Evolutionary conservation across 352 stramenopile genomes (phyloP), one percentile per base, ranked within the genome.

Genomic region (Phytophthora colocasiae): DNA sequence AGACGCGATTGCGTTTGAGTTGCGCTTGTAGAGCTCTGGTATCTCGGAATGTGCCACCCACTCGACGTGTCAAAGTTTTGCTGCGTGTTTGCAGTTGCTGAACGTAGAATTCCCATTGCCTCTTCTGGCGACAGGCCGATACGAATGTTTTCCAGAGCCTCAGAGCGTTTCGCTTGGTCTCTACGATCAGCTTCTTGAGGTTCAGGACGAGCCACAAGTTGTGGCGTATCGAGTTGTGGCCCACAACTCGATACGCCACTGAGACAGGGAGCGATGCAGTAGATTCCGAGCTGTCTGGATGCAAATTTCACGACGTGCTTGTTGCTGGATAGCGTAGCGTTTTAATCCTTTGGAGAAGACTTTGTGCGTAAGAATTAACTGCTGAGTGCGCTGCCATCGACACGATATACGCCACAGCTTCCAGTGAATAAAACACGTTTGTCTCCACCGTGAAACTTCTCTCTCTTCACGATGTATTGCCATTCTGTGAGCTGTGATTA

Each of bases 21-120:
- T 75, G 67, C 27, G 63, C 45, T 54, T 75, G 67, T 6, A 75
- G n/a, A 38, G 51, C 56, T 53, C 57, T 72, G 6, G 57, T 62
- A 22, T 69, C 51, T 3, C 50, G 46, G 9, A 72, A 75, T 2
- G 27, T 61, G 10, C 26, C 40, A 17, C 39, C 50, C 9, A 31
- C 6, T 24, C 15, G 27, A 47, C 51, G 39, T 15, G 59, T 58
- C 19, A 19, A 19, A 19, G 19, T 29, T 58, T 63, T 50, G 27
- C 26, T 48, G 19, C 55, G 46, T 4, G 52, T 61, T 27, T 75
- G 32, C 62, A 75, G 31, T 31, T 75, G 67, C 62, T 69, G 62
- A 12, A 71, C 41, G 17, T 72, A 75, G 43, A 65, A 32, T 22
- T 64, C 36, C 62, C 63, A 75, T 4, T 57, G 67, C 31, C 67